These are phyloP conservation scores for Globisporangium heterothallicum DNA, from an alignment of 352 stramenopile species.

Conservation along the genomic window DNA sequence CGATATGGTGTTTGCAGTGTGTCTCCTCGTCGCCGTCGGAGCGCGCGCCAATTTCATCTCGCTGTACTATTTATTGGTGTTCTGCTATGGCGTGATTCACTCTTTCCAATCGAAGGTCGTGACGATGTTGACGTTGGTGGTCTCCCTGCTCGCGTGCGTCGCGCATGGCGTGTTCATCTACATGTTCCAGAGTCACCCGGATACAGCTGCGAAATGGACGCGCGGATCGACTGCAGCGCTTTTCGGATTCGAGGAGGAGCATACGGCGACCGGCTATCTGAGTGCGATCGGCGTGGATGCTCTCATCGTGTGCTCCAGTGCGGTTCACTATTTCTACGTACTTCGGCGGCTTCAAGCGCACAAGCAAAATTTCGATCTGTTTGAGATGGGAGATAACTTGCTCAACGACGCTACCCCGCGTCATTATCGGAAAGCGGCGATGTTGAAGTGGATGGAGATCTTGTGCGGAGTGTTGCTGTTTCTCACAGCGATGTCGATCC, in stretches of 20 bases:
- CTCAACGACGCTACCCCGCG: constrained; percentile 24
- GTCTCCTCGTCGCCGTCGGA: constrained; percentile 44
- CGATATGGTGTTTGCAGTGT: constrained; percentile 44
- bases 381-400: constrained; percentile 45
- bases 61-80: constrained; percentile 60
- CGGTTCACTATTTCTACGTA: constrained; percentile 64
- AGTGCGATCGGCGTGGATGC: constrained; percentile 53
- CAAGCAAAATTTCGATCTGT: constrained; percentile 46
- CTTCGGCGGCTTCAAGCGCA: constrained; percentile 24
- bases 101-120: constrained; percentile 56
- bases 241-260: constrained; percentile 43
- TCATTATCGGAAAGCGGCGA: constrained; percentile 17
- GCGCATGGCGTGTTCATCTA: constrained; percentile 37
- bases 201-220: constrained; percentile 11
- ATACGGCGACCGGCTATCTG: constrained; percentile 26
- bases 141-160: constrained; percentile 38
- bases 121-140: constrained; percentile 35
- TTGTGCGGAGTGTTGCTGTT: constrained; percentile 52
- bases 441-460: constrained; percentile 36
- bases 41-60: constrained; percentile 54
- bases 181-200: constrained; percentile 12
- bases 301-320: constrained; percentile 47
- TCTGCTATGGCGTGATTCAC: constrained; percentile 53
- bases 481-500: constrained; percentile 50
- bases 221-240: constrained; percentile 21